Conservation (phyloP, 768 basidiomycete species). For the Suillus subalutaceus region DNA sequence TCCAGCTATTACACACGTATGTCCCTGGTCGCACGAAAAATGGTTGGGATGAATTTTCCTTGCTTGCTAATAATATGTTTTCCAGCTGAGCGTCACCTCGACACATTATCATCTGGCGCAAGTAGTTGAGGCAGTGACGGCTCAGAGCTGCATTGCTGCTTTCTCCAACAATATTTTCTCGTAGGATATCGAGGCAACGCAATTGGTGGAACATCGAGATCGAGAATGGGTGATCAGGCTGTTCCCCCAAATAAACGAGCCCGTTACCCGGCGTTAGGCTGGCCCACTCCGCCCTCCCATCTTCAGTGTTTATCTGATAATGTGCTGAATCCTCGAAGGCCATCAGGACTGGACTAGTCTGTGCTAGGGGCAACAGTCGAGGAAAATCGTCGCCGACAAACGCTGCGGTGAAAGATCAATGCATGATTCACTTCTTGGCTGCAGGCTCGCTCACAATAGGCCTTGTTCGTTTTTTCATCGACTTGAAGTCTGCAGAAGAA, state of each 20-base stretch:
- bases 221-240: slow-evolving; percentile 31
- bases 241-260: slow-evolving; percentile 27
- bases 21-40: neutral
- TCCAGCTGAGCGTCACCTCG: slow-evolving; percentile 37
- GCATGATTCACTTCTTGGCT: neutral
- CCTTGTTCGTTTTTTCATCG: neutral
- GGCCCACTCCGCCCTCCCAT: slow-evolving; percentile 21
- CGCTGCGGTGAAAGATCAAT: neutral
- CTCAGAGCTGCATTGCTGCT: neutral
- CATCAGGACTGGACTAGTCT: neutral
- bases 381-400: neutral
- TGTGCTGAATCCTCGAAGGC: neutral
- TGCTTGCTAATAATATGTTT: slow-evolving; percentile 7
- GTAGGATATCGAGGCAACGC: slow-evolving; percentile 42
- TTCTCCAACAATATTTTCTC: slow-evolving; percentile 22
- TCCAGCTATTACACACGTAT: neutral
- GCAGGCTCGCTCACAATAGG: neutral
- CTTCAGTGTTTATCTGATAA: neutral
- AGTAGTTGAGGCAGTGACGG: slow-evolving; percentile 44
- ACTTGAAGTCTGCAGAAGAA: neutral
- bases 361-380: neutral
- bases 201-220: slow-evolving; percentile 44
- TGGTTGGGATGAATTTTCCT: neutral
- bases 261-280: slow-evolving; percentile 28
- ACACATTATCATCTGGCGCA: slow-evolving; percentile 42